Evolutionary conservation across 495 filamentous ascomycete genomes (phyloP), one percentile per base, ranked within the genome.

Genomic region (Podospora bellae-mahoneyi): DNA sequence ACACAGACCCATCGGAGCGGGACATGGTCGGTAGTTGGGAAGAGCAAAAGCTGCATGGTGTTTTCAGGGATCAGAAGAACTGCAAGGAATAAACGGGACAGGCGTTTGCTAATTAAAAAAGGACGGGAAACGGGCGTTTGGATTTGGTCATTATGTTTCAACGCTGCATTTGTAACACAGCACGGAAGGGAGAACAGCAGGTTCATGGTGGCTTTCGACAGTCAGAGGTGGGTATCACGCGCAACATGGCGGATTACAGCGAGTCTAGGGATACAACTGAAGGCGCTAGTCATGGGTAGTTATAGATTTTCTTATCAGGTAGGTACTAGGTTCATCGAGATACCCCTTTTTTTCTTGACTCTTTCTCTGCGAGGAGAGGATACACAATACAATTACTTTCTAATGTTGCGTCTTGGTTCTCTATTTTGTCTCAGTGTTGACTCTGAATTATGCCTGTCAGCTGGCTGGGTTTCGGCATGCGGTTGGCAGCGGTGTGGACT

Each of bases 201-300:
- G 15, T 10, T 48, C 9, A 48, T 48, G 13, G 13, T 48, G 39
- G 39, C 9, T 48, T 48, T 48, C 39, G 30, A 32, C 39, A 48
- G 39, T 9, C 39, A 48, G 39, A 48, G 23, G 23, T 23, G 23
- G 23, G 23, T 1, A 23, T 23, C 23, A 23, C 23, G 23, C 39
- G 39, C 39, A 48, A 48, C 39, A 48, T 48, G 5, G 39, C 16
- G 26, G 26, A 70, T 48, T 26, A 64, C 32, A 23, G 61, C 34
- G n/a, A 64, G 27, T 23, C 23, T 28, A 66, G 39, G 48, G 30
- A 67, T 23, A 66, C 4, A 54, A 20, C 63, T 64, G 60, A 48
- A 48, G 13, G 39, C 39, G 39, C 7, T 48, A 48, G 39, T 16
- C 9, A 48, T 48, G 15, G 39, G 39, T 48, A 48, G 39, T 48